Conservation (phyloP, 768 basidiomycete genomes). For the Trametes meyenii region DNA sequence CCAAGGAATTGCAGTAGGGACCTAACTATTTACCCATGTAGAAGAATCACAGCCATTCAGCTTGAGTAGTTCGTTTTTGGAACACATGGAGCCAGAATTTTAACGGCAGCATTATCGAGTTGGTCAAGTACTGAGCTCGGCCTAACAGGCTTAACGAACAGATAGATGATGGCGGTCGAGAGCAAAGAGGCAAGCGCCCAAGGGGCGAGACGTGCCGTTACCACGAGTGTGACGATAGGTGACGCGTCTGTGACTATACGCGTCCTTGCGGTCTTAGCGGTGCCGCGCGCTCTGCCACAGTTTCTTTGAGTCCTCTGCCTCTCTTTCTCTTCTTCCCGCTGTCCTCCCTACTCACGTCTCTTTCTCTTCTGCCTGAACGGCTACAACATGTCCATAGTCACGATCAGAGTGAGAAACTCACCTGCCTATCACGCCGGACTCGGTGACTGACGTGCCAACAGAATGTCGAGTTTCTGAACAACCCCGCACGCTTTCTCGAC, state of each 20-base stretch:
- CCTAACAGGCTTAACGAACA: no score
- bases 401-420: conserved; percentile 58
- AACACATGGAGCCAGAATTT: no score
- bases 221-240: neutral
- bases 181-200: neutral
- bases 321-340: neutral
- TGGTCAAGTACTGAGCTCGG: no score
- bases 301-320: neutral
- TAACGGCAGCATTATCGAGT: no score
- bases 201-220: neutral
- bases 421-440: neutral
- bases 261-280: conserved; percentile 4
- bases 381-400: conserved; percentile 63
- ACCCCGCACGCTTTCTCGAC: conserved; percentile 90
- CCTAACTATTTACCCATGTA: no score
- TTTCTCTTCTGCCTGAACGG: neutral
- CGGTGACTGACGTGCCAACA: conserved; percentile 31
- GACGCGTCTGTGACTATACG: conserved; percentile 25
- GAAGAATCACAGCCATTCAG: no score
- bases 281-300: conserved; percentile 9
- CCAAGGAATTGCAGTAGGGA: no score
- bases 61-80: no score
- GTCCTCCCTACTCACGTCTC: neutral
- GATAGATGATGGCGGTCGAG: no score
- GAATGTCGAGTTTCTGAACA: conserved; percentile 91